Evolutionary conservation across 352 stramenopile species (phyloP).

Genomic region (Globisporangium alternatum): DNA sequence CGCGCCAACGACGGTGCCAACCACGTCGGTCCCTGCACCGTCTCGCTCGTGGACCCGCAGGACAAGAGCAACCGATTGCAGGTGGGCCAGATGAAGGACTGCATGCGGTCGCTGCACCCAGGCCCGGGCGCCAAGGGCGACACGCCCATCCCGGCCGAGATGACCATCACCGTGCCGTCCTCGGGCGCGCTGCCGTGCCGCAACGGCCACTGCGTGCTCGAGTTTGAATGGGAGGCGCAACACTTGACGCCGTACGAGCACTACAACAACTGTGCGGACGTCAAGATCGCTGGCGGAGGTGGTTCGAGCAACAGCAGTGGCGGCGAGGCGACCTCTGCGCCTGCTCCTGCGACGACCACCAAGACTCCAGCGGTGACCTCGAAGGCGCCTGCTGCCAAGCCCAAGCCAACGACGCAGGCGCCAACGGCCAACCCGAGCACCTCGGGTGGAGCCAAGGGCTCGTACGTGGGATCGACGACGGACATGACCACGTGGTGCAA

Average conservation of each 20-base stretch:
- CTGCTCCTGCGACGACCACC: neutral
- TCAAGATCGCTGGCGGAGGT: conserved; percentile 7
- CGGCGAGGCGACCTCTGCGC: neutral
- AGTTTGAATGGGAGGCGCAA: conserved; percentile 16
- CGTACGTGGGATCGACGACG: conserved; percentile 23
- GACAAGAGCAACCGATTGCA: conserved; percentile 29
- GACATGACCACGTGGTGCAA: conserved; percentile 34
- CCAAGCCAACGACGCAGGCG: neutral
- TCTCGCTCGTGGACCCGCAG: conserved; percentile 32
- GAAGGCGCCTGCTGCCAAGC: neutral
- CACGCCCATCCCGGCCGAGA: conserved; percentile 28
- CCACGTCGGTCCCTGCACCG: conserved; percentile 36
- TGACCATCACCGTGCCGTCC: conserved; percentile 28
- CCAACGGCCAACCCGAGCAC: neutral
- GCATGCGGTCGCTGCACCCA: conserved; percentile 39
- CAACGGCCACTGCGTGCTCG: conserved; percentile 1
- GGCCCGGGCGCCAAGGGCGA: conserved; percentile 27
- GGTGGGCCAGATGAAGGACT: conserved; percentile 33
- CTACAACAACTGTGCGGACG: conserved; percentile 1
- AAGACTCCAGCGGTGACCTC: neutral
- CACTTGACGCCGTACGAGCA: conserved; percentile 12
- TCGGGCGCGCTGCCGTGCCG: conserved; percentile 22
- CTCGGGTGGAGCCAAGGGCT: conserved; percentile 18
- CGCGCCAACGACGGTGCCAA: conserved; percentile 40
- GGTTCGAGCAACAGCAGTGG: neutral